Percentiles rank a stretch among this genome's conserved stretches.
Conservation (phyloP, 176 grass and related monocot genomes). For the Aegilops umbellulata region DNA sequence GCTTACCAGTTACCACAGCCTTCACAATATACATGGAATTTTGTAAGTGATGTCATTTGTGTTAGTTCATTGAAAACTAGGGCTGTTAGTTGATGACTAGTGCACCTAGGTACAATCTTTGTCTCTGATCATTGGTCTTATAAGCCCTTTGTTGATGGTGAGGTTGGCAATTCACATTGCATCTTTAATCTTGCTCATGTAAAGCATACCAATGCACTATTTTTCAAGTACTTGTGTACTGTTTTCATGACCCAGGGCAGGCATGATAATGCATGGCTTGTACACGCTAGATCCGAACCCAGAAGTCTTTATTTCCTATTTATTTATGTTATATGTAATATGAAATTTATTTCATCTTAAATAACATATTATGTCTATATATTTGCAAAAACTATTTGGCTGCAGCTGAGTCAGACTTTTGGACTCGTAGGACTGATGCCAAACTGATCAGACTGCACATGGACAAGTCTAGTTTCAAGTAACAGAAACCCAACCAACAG, state of each 20-base stretch:
- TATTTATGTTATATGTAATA: background rate
- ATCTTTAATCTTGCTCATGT: background rate
- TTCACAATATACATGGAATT: background rate
- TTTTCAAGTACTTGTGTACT: background rate
- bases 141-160: background rate
- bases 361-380: background rate
- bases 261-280: background rate
- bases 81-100: background rate
- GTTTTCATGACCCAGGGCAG: background rate
- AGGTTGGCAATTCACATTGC: background rate
- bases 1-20: background rate
- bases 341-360: background rate
- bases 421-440: background rate
- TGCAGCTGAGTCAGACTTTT: background rate
- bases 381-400: background rate
- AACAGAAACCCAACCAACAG: background rate
- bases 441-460: background rate
- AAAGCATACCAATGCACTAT: constrained; percentile 14
- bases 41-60: background rate
- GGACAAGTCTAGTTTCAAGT: constrained; percentile 1
- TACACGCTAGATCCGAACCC: background rate
- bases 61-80: constrained; percentile 12
- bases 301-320: background rate
- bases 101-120: background rate
- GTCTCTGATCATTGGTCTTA: background rate